Evolutionary conservation across 805 yeast genomes (phyloP), one percentile per base, ranked within the genome.

Genomic region (Torulaspora quercuum): DNA sequence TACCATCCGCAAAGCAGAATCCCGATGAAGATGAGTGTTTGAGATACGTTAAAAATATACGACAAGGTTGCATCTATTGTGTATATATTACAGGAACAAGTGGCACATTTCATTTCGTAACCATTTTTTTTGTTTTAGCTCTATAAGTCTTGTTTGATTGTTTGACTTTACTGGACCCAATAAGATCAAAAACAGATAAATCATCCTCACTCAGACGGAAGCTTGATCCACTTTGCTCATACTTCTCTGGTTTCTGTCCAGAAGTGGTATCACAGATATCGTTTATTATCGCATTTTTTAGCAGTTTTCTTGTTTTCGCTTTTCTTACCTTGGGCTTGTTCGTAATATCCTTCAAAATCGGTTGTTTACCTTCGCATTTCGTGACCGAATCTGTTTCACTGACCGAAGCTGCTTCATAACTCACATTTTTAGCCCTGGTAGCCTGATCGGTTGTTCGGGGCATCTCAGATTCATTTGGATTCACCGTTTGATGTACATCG

Each of bases 1-100:
- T 92, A 92, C 61, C 68, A 83, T 35, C 97, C 96, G 3, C 80
- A 86, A 54, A 74, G 77, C 2, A 79, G 78, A 44, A 90, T 92
- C 50, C 84, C 82, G 49, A 92, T 92, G 99, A 82, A 85, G 51
- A 92, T 92, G 98, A 88, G 97, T 58, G 98, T 92, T 18, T 92
- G 69, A 61, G 7, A n/a, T n/a, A n/a, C n/a, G n/a, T n/a, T n/a
- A n/a, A n/a, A 6, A 22, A 20, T 14, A 16, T 15, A 15, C 19
- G 13, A 6, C 4, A 28, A 14, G n/a, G n/a, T 16, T n/a, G n/a
- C n/a, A n/a, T n/a, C n/a, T 26, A 26, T 8, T 14, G 10, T 26
- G 19, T 26, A 11, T 21, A 26, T 26, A 11, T 20, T 25, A 27
- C 20, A 27, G 8, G 12, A 9, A 12, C 16, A n/a, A 28, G 15